Percentiles rank a stretch among this genome's conserved stretches.
phyloP scores from a whole-genome alignment of 139 green algal genomes.

The Ettlia oleoabundans region DNA sequence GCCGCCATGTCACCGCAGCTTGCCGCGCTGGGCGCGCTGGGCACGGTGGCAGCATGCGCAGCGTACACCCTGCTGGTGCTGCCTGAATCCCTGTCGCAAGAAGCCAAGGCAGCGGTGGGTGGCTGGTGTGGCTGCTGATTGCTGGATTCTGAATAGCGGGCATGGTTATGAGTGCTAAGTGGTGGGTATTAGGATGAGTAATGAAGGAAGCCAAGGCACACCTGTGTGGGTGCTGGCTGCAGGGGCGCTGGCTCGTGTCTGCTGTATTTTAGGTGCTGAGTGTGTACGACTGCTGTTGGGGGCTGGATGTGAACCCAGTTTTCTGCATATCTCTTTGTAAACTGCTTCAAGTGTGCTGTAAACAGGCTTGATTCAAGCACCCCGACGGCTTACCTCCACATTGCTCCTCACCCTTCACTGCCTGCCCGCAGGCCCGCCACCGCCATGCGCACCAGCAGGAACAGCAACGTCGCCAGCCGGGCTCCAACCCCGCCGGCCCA shows the following conservation, averaged over 20 bases:
- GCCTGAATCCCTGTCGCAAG: conserved; percentile 41
- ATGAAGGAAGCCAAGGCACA: too few relatives aligned
- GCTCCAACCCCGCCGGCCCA: neutral
- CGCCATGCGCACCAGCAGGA: neutral
- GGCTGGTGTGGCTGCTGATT: neutral
- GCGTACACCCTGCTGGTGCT: conserved; percentile 41
- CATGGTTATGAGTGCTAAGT: too few relatives aligned
- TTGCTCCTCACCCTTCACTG: neutral
- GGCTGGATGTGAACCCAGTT: too few relatives aligned
- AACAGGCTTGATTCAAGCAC: neutral
- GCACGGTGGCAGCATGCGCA: neutral
- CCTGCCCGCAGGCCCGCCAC: neutral
- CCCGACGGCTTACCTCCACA: neutral
- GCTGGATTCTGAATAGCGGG: too few relatives aligned
- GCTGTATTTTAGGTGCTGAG: too few relatives aligned
- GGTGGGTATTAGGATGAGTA: too few relatives aligned
- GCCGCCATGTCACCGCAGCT: conserved; percentile 20
- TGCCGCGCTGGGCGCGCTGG: conserved; percentile 18
- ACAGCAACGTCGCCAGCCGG: neutral
- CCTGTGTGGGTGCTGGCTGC: too few relatives aligned
- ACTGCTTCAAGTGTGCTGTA: too few relatives aligned
- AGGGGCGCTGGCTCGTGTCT: too few relatives aligned
- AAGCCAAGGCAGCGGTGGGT: conserved; percentile 28
- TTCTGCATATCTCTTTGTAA: too few relatives aligned
- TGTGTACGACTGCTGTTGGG: too few relatives aligned